Base-by-base conservation (phyloP, 768 basidiomycete species). In the Amanita muscaria region DNA sequence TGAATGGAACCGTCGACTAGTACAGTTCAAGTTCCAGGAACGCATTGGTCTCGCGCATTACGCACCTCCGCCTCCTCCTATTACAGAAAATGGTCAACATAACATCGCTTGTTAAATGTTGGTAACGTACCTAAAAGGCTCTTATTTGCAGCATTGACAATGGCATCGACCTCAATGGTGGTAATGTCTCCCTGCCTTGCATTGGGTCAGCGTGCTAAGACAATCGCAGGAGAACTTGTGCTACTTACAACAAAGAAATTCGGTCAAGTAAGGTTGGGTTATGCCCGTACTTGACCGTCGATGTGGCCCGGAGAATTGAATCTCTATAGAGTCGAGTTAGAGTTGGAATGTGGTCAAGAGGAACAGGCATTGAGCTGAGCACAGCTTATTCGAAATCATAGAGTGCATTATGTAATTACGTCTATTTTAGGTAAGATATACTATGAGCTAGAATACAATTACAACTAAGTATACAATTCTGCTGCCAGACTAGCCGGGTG, bases 71-170 rank as follows among this genome's bases (percentile, higher is more conserved):
- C 84, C 82, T 4, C 88, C 87, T 29, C 85, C 87, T 87, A 32
- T 29, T 12, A 45, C 19, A 33, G 24, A 10, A 45, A 16, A 4
- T 29, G 21, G 22, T 39, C 4, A 40, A n/a, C 29, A 27, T 5
- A 31, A 22, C 18, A 12, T 9, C 16, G 14, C 27, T 35, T 8
- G 8, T 6, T 9, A 29, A 3, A 8, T 2, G 4, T 15, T 9
- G 29, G 19, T 37, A 40, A 62, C 64, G 44, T 32, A 86, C 88
- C 88, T 38, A 82, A 64, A 27, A 91, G 65, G 39, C 74, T 73
- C 36, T 67, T 68, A 55, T 90, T 90, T 5, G 88, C 88, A 10
- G 88, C 88, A 54, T 89, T 90, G 22, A 90, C 88, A 44, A 90
- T 81, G 0, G 77, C 65, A 57, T 88, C 87, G 9, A 84, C 64